These are phyloP conservation scores for Papilionanthe hybrid DNA, from an alignment of 116 monocot species.

Conservation along the genomic window DNA sequence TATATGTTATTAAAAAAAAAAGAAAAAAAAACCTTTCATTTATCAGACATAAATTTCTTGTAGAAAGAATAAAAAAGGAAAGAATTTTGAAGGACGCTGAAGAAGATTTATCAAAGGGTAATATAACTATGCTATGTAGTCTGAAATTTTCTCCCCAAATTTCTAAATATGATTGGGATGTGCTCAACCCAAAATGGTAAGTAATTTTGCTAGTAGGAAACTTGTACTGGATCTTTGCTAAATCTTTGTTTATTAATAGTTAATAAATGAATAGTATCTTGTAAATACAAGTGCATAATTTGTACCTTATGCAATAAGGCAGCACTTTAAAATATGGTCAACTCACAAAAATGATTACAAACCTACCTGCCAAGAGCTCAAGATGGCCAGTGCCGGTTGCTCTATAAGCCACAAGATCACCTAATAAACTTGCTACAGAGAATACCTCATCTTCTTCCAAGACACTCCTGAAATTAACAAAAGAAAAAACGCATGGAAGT, in stretches of 20 bases:
- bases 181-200: too few species aligned
- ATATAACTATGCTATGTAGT: too few species aligned
- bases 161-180: too few species aligned
- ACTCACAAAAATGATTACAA: neutral
- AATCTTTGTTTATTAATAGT: neutral
- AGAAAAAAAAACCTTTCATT: too few species aligned
- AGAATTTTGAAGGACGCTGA: too few species aligned
- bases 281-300: neutral
- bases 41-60: too few species aligned
- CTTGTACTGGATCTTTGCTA: neutral
- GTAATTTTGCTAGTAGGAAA: neutral
- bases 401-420: constrained; percentile 97
- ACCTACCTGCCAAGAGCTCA: constrained; percentile 89
- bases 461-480: constrained; percentile 50
- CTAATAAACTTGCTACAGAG: constrained; percentile 83
- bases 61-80: too few species aligned
- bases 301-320: neutral
- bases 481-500: neutral
- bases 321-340: neutral
- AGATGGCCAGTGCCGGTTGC: constrained; percentile 98
- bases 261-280: neutral
- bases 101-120: too few species aligned
- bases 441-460: constrained; percentile 98
- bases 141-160: too few species aligned
- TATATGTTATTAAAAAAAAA: too few species aligned